A percentile compares a stretch with the other conserved stretches of the same genome.
These are phyloP conservation scores for Rhizopogon rudus DNA, from an alignment of 768 basidiomycete species.

Conservation along the genomic window DNA sequence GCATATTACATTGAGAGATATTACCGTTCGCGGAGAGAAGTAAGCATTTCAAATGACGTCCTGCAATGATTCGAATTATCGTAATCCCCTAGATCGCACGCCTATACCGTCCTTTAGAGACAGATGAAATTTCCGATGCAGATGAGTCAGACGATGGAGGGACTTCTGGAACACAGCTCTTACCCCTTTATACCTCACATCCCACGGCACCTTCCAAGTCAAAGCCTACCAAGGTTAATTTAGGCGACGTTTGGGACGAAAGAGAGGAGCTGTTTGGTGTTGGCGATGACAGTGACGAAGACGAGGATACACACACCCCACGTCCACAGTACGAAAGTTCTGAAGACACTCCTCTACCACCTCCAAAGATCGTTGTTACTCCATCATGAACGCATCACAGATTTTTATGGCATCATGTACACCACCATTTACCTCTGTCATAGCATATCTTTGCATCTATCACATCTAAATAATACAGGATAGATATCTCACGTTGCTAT, in stretches of 20 bases:
- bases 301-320: conserved; percentile 26
- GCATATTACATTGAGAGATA: conserved; percentile 69
- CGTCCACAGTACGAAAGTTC: conserved; percentile 5
- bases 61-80: neutral
- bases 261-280: conserved; percentile 71
- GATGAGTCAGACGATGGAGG: conserved; percentile 45
- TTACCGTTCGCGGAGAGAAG: conserved; percentile 78
- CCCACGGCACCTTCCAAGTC: conserved; percentile 20
- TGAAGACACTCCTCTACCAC: conserved; percentile 12
- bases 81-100: conserved; percentile 54
- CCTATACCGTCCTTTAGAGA: conserved; percentile 68
- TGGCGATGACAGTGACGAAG: conserved; percentile 59
- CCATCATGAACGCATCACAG: conserved; percentile 13
- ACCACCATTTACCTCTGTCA: conserved; percentile 14
- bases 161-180: conserved; percentile 46
- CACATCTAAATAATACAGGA: neutral
- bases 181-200: conserved; percentile 41
- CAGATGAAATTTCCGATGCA: conserved; percentile 45
- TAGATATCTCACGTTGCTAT: neutral
- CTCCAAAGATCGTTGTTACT: conserved; percentile 23
- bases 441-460: conserved; percentile 5
- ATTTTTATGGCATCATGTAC: conserved; percentile 24
- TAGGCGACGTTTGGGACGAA: conserved; percentile 73
- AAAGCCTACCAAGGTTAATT: conserved; percentile 23
- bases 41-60: conserved; percentile 20